Conservation (phyloP, 2,329 filamentous ascomycete species). For the Fusarium torreyae region DNA sequence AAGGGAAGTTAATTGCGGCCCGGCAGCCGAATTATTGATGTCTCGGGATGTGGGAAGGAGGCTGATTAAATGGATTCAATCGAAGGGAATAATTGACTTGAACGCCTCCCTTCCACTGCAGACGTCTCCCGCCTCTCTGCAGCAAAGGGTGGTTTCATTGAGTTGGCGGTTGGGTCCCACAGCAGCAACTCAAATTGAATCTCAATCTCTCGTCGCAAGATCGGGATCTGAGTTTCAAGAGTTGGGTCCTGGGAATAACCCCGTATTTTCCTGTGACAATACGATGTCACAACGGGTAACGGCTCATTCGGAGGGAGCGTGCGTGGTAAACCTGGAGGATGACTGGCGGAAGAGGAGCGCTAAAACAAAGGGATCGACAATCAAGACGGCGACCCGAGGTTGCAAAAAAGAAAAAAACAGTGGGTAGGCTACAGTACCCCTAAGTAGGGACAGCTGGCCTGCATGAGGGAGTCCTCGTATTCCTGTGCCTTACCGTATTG, state of each 20-base stretch:
- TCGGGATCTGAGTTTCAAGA: background rate
- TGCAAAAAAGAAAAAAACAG: too few relatives aligned
- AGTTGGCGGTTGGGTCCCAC: background rate
- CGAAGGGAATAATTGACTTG: background rate
- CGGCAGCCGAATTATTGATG: slow-evolving; percentile 19
- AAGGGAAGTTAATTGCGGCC: background rate
- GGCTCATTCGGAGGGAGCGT: too few relatives aligned
- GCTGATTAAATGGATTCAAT: slow-evolving; percentile 4
- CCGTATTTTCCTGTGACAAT: too few relatives aligned
- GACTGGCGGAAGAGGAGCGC: background rate
- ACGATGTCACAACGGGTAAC: too few relatives aligned
- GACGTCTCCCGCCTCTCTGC: background rate
- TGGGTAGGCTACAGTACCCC: too few relatives aligned
- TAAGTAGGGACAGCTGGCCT: too few relatives aligned
- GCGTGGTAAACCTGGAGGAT: too few relatives aligned
- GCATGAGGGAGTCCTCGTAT: too few relatives aligned
- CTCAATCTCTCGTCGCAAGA: too few relatives aligned
- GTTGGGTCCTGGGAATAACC: background rate
- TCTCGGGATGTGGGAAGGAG: slow-evolving; percentile 17
- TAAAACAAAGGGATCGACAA: slow-evolving; percentile 7
- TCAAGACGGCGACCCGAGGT: too few relatives aligned
- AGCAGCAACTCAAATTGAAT: too few relatives aligned
- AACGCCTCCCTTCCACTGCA: slow-evolving; percentile 8
- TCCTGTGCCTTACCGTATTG: too few relatives aligned
- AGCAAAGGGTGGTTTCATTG: background rate